Evolutionary conservation across 306 rosid species (phyloP).

Genomic region (Senna tora): DNA sequence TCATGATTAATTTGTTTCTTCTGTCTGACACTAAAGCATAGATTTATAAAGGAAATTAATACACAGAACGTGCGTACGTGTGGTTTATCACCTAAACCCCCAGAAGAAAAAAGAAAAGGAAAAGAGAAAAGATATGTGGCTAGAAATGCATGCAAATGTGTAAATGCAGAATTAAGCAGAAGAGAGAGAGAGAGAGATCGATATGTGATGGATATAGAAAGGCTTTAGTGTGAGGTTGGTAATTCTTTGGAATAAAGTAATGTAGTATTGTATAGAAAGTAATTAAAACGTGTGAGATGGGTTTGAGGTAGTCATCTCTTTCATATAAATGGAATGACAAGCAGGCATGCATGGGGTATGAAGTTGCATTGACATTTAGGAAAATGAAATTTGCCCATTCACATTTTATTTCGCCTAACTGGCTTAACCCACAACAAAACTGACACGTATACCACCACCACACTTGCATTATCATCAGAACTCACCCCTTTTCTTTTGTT

Average conservation of each 20-base stretch:
- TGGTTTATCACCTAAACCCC: background rate
- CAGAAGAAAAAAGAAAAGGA: background rate
- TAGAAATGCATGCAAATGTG: background rate
- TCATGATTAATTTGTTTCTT: slow-evolving; percentile 12
- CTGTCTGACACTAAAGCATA: background rate
- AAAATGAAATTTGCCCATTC: slow-evolving; percentile 38
- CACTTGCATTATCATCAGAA: slow-evolving; percentile 31
- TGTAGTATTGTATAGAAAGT: background rate
- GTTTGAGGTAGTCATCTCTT: slow-evolving; percentile 21
- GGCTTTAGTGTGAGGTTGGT: background rate
- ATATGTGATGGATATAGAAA: background rate
- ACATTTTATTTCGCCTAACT: slow-evolving; percentile 39
- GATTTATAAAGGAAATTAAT: background rate
- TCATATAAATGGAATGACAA: slow-evolving; percentile 45
- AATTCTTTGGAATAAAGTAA: slow-evolving; percentile 16
- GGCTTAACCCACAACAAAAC: slow-evolving; percentile 31
- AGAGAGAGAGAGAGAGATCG: too few species aligned
- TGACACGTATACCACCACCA: slow-evolving; percentile 35
- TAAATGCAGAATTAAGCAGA: too few species aligned
- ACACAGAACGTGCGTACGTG: background rate
- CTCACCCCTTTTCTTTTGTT: slow-evolving; percentile 39
- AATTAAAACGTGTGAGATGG: slow-evolving; percentile 17
- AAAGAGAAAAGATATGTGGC: background rate
- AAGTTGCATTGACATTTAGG: slow-evolving; percentile 37
- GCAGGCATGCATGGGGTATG: slow-evolving; percentile 31